A percentile compares a stretch with the other conserved stretches of the same genome.
These are phyloP conservation scores for Malbranchea cinnamomea DNA, from an alignment of 2,329 filamentous ascomycete species.

Conservation along the genomic window DNA sequence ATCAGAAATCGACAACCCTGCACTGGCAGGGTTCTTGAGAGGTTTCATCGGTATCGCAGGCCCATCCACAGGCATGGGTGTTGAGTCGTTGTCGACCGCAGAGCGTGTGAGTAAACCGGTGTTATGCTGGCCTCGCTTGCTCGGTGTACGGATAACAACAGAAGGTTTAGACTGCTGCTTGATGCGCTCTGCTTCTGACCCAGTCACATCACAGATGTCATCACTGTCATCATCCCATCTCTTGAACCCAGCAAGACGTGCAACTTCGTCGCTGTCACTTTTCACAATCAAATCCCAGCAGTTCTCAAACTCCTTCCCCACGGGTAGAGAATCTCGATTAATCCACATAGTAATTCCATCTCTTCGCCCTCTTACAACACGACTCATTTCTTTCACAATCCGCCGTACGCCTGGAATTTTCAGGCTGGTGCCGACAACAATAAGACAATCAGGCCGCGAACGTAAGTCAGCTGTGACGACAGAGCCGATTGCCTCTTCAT, in stretches of 20 bases:
- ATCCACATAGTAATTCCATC: constrained; percentile 90
- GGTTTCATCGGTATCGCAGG: neutral
- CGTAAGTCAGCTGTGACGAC: constrained; percentile 78
- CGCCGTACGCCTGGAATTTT: constrained; percentile 88
- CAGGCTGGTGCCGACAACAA: constrained; percentile 89
- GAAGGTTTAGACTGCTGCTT: constrained; percentile 24
- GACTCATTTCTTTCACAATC: constrained; percentile 81
- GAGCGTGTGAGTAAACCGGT: constrained; percentile 29
- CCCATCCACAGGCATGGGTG: constrained; percentile 12
- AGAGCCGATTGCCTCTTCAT: constrained; percentile 88
- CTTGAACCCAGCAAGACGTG: constrained; percentile 49
- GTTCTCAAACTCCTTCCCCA: constrained; percentile 71
- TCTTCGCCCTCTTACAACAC: constrained; percentile 58
- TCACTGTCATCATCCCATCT: constrained; percentile 39
- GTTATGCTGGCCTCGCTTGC: constrained; percentile 20
- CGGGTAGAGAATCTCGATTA: constrained; percentile 74
- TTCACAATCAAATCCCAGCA: constrained; percentile 86
- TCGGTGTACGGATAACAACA: constrained; percentile 25
- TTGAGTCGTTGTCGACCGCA: constrained; percentile 25
- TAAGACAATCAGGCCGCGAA: constrained; percentile 71
- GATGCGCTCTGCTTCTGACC: constrained; percentile 29
- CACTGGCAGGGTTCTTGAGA: constrained; percentile 12
- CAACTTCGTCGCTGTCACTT: constrained; percentile 78
- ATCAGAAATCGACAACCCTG: constrained; percentile 10
- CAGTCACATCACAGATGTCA: constrained; percentile 27